Evolutionary conservation across 2,329 filamentous ascomycete genomes (phyloP), one percentile per base, ranked within the genome.

Genomic region (Fusarium torreyae): DNA sequence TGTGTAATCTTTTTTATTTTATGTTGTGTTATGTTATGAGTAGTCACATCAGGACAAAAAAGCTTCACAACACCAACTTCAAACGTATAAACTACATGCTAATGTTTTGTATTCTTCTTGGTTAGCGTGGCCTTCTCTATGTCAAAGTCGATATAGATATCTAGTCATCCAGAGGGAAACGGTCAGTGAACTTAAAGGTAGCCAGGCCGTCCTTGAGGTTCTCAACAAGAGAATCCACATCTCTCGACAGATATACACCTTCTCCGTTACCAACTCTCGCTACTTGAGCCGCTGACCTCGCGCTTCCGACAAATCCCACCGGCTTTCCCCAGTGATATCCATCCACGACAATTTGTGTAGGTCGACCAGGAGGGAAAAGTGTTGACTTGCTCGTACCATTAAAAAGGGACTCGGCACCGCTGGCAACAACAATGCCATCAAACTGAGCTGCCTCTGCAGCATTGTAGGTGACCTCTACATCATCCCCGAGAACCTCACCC

Each of bases 301-400:
- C 79, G 0, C 78, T 79, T 14, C 89, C 90, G 1, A 92, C 68
- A 28, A 86, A 87, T 15, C 83, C 90, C 24, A 93, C 81, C 0
- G 91, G 89, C 83, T 94, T 94, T 6, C 90, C 91, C 82, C 89
- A 93, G 24, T 87, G 81, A 79, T 88, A 93, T 0, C 84, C 87
- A 73, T 90, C 87, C 17, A 83, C 75, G 18, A 92, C 76, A 51
- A 93, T 90, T 80, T 91, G 85, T 3, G 84, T 77, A 0, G 91
- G 91, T 1, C 90, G 84, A 1, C 88, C 88, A 3, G 85, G 81
- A 1, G 91, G 91, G 77, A 86, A 93, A 8, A 93, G 81, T 0
- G 88, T 82, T 5, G 85, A 87, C 22, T 77, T 77, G 18, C 76
- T 76, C 18, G 77, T 75, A 7, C 75, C 68, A 10, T 73, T 71